phyloP scores from a whole-genome alignment of 1,284 basidiomycete genomes.

The Mrakiaceae sp. region DNA sequence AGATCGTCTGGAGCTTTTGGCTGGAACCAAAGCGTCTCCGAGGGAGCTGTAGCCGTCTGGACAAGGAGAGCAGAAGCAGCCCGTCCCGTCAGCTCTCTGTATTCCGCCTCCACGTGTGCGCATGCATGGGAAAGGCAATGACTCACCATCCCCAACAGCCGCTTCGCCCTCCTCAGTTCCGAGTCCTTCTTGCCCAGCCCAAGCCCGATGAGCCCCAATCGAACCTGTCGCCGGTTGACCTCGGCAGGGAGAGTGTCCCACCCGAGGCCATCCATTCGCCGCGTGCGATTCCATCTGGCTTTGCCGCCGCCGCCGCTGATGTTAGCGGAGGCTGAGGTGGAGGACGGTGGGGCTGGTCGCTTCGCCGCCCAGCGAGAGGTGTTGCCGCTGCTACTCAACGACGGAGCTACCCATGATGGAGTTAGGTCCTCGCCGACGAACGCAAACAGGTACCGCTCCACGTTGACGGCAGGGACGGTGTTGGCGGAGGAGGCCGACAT shows the following conservation, averaged over 20 bases:
- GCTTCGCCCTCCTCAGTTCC: conserved; percentile 2
- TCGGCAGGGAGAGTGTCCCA: not conserved
- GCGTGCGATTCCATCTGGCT: conserved; percentile 6
- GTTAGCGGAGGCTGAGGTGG: not conserved
- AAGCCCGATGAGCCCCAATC: not conserved
- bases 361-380: not conserved
- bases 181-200: not conserved
- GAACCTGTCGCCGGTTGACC: not conserved
- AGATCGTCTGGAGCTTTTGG: too few species aligned
- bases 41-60: too few species aligned
- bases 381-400: not conserved
- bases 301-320: not conserved
- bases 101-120: too few species aligned
- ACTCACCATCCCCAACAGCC: conserved; percentile 2
- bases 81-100: too few species aligned
- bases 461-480: not conserved
- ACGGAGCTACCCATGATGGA: not conserved
- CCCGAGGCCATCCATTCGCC: conserved; percentile 2
- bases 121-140: not conserved
- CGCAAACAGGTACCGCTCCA: conserved; percentile 14
- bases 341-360: too few species aligned
- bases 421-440: conserved; percentile 2
- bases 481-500: too few species aligned
- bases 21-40: too few species aligned
- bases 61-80: too few species aligned